Evolutionary conservation across 176 grass and related monocot genomes (phyloP).

Genomic region (Zea mays): DNA sequence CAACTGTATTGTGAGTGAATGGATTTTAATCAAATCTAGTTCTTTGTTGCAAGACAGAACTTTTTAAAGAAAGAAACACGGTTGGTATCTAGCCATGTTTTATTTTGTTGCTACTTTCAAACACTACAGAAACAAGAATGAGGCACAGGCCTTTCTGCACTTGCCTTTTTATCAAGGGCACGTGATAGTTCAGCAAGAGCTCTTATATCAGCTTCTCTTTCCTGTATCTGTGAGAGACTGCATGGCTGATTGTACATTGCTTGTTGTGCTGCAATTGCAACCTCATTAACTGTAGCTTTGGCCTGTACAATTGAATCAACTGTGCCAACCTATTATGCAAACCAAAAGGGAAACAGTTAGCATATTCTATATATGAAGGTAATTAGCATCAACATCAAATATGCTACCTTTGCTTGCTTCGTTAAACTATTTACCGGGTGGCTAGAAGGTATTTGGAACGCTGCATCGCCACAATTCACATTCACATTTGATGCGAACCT

Average conservation of each 20-base stretch:
- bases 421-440: conserved; percentile 66
- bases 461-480: conserved; percentile 46
- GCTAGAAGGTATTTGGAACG: conserved; percentile 44
- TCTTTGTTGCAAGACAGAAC: too few relatives aligned
- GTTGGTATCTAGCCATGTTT: too few relatives aligned
- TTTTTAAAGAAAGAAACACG: too few relatives aligned
- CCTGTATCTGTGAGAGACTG: conserved; percentile 88
- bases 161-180: conserved; percentile 90
- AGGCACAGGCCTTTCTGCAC: conserved; percentile 22
- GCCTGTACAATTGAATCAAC: conserved; percentile 81
- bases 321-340: conserved; percentile 57
- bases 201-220: conserved; percentile 98
- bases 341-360: conserved; percentile 40
- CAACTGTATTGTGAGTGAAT: too few relatives aligned
- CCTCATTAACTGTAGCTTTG: conserved; percentile 77
- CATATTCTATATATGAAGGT: conserved; percentile 40
- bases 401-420: conserved; percentile 66
- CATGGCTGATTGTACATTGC: conserved; percentile 86
- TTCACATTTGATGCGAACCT: conserved; percentile 50
- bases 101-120: too few relatives aligned
- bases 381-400: conserved; percentile 27
- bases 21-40: too few relatives aligned
- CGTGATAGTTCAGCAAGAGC: conserved; percentile 94
- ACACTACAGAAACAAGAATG: too few relatives aligned
- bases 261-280: conserved; percentile 68